These are phyloP conservation scores for Syncephalis fuscata DNA, from an alignment of 371 early-diverging fungal species.

Conservation along the genomic window DNA sequence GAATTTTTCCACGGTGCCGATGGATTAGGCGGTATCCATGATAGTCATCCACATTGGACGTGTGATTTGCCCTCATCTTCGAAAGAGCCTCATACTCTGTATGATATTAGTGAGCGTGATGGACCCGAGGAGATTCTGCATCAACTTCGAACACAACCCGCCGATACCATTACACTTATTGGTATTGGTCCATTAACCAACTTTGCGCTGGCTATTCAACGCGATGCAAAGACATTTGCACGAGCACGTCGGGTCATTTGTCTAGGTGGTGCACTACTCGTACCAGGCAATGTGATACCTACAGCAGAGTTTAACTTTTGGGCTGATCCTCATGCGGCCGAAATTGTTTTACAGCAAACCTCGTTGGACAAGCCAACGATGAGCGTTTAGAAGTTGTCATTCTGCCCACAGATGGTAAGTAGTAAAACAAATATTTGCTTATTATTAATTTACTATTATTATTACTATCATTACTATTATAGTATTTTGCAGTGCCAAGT, in stretches of 20 bases:
- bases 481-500: no score
- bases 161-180: conserved; percentile 20
- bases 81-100: conserved; percentile 7
- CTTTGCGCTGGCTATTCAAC: conserved; percentile 25
- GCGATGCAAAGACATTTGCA: conserved; percentile 24
- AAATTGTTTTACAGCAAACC: conserved; percentile 19
- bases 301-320: conserved; percentile 35
- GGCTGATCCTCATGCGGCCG: conserved; percentile 28
- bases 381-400: no score
- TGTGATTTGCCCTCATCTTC: conserved; percentile 1
- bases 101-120: conserved; percentile 8
- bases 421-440: no score
- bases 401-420: no score
- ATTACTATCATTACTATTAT: no score
- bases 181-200: conserved; percentile 39
- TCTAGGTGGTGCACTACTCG: conserved; percentile 23
- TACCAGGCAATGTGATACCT: conserved; percentile 25
- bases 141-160: conserved; percentile 15
- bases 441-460: no score
- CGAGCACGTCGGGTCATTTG: conserved; percentile 24
- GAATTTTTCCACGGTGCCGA: conserved; percentile 29
- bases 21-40: conserved; percentile 22
- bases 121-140: conserved; percentile 4
- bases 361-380: neutral
- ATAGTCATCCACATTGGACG: neutral